Evolutionary conservation across 805 yeast genomes (phyloP).

Genomic region (Yarrowia keelungensis): DNA sequence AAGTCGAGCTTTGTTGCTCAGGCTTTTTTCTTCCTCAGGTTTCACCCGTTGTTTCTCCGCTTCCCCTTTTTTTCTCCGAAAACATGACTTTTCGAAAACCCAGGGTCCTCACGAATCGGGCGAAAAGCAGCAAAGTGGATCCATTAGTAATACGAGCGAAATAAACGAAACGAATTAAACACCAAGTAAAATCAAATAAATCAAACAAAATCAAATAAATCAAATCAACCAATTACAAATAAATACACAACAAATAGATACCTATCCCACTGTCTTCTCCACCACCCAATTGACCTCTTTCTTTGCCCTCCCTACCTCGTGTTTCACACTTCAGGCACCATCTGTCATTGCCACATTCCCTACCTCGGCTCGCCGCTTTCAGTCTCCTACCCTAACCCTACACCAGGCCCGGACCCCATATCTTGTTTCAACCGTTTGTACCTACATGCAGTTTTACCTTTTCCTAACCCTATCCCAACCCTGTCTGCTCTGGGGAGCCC

Average conservation of each 20-base stretch:
- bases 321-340: constrained; percentile 26
- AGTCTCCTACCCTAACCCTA: neutral
- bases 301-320: neutral
- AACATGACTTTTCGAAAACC: too few species aligned
- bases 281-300: neutral
- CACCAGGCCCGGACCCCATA: neutral
- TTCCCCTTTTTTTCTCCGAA: neutral
- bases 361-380: neutral
- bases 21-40: too few species aligned
- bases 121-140: neutral
- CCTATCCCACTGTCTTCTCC: too few species aligned
- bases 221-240: too few species aligned
- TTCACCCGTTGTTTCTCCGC: too few species aligned
- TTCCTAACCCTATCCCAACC: neutral
- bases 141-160: too few species aligned
- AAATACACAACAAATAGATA: too few species aligned
- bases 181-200: too few species aligned
- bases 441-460: constrained; percentile 14
- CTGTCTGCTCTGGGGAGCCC: neutral
- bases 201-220: too few species aligned
- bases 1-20: too few species aligned
- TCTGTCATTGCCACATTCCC: constrained; percentile 9
- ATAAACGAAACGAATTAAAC: too few species aligned
- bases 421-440: constrained; percentile 34
- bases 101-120: too few species aligned